These are phyloP conservation scores for Nakaseomyces delphensis DNA, from an alignment of 1,139 yeast species.

Conservation along the genomic window DNA sequence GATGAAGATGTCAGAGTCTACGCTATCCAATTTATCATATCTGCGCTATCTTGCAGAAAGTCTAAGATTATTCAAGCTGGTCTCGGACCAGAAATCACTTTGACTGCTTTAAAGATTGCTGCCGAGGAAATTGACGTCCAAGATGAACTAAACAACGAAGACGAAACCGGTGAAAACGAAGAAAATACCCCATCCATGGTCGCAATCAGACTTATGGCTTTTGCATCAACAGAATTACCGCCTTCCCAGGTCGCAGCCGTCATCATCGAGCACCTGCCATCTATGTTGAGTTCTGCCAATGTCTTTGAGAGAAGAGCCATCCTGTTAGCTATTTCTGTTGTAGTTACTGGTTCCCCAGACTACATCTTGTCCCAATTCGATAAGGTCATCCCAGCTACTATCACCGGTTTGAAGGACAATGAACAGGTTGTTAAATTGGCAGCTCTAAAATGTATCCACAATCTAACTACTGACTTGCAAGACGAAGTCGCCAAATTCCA, in stretches of 20 bases:
- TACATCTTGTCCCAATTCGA: slow-evolving; percentile 68
- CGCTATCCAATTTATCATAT: slow-evolving; percentile 77
- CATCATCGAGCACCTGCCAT: slow-evolving; percentile 58
- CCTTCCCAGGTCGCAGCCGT: slow-evolving; percentile 87
- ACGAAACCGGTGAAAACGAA: slow-evolving; percentile 86
- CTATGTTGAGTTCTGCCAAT: slow-evolving; percentile 55
- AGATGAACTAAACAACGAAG: slow-evolving; percentile 67
- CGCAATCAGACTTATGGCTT: slow-evolving; percentile 73
- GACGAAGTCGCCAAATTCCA: slow-evolving; percentile 78
- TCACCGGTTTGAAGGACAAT: slow-evolving; percentile 71
- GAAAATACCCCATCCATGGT: slow-evolving; percentile 73
- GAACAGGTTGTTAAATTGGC: slow-evolving; percentile 74
- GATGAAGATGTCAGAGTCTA: slow-evolving; percentile 79
- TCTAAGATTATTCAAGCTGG: slow-evolving; percentile 54
- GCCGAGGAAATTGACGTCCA: slow-evolving; percentile 70
- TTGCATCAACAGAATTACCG: slow-evolving; percentile 75
- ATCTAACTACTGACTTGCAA: slow-evolving; percentile 75
- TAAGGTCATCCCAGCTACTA: slow-evolving; percentile 62
- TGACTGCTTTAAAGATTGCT: slow-evolving; percentile 67
- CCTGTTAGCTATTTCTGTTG: slow-evolving; percentile 69
- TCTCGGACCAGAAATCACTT: slow-evolving; percentile 72
- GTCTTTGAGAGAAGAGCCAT: slow-evolving; percentile 84
- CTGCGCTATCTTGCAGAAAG: slow-evolving; percentile 66
- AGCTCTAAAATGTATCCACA: slow-evolving; percentile 74
- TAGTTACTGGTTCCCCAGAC: slow-evolving; percentile 92